Evolutionary conservation across 2,329 filamentous ascomycete genomes (phyloP), one percentile per base, ranked within the genome.

Genomic region (Trichoderma atroviride): DNA sequence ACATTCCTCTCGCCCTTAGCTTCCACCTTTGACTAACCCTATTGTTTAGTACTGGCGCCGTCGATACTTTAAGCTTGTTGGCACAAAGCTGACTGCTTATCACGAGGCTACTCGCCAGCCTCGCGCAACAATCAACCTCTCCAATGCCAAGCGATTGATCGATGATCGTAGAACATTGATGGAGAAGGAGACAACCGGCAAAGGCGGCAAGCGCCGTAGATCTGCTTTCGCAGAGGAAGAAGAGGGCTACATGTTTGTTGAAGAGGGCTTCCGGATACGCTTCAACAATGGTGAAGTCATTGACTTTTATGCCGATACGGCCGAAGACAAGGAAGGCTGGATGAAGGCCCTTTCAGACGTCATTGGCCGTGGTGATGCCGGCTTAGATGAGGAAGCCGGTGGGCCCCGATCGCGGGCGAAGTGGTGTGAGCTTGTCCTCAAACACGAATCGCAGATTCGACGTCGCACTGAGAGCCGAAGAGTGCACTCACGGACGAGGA

Each of bases 221-320:
- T 97, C 94, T 40, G 96, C 93, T 13, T 99, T 99, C 79, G 94
- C 95, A 1, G 96, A 98, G 80, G 96, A 99, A 73, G 96, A 99
- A 81, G 96, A 99, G 78, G 96, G 96, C 53, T 99, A 99, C 84
- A 97, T 97, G 92, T 99, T 99, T 79, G 95, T 99, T 65, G 96
- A 99, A 80, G 96, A 99, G 79, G 96, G 96, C 3, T 99, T 99
- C 90, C 93, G 96, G 52, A 97, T 99, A 78, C 93, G 95, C 69
- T 99, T 99, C 81, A 96, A 93, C 78, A 99, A 99, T 76, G 96
- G 96, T 71, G 96, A 99, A 82, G 90, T 97, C 72, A 99, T 99
- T 78, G 95, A 98, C 83, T 98, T 98, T 79, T 98, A 99, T 78
- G 96, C 95, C 76, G 95, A 98, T 80, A 94, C 89, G 37, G 88